phyloP scores from a whole-genome alignment of 257 asterid genomes.

The Solanum clarkiae region DNA sequence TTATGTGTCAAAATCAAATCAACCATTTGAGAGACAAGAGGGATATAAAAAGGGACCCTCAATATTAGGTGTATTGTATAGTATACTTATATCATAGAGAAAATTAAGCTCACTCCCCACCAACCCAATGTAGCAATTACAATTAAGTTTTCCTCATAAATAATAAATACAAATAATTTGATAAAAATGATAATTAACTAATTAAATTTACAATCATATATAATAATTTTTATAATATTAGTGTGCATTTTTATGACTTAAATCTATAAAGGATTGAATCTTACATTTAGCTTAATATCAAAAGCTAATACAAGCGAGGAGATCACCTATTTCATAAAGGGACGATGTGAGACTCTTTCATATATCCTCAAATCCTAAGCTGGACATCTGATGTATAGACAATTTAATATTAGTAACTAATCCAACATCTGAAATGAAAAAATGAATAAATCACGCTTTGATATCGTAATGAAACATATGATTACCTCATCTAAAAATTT shows the following conservation, averaged over 20 bases:
- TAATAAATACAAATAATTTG: no score
- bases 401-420: neutral
- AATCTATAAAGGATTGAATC: no score
- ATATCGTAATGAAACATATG: neutral
- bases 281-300: neutral
- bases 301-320: neutral
- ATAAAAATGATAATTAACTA: no score
- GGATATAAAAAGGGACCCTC: constrained; percentile 2
- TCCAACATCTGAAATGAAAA: neutral
- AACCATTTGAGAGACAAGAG: constrained; percentile 5
- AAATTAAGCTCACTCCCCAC: neutral
- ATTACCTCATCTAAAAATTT: neutral
- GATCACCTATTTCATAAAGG: neutral
- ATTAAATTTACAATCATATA: no score
- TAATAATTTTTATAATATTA: no score
- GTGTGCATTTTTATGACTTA: no score
- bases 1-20: constrained; percentile 2
- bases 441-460: neutral
- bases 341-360: neutral
- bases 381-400: neutral
- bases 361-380: fast-evolving
- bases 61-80: neutral
- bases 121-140: neutral
- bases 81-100: neutral
- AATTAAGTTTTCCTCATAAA: no score